Evolutionary conservation across 139 green algal species (phyloP), one percentile per base, ranked within the genome.

Genomic region (Tetratostichococcus sp.): DNA sequence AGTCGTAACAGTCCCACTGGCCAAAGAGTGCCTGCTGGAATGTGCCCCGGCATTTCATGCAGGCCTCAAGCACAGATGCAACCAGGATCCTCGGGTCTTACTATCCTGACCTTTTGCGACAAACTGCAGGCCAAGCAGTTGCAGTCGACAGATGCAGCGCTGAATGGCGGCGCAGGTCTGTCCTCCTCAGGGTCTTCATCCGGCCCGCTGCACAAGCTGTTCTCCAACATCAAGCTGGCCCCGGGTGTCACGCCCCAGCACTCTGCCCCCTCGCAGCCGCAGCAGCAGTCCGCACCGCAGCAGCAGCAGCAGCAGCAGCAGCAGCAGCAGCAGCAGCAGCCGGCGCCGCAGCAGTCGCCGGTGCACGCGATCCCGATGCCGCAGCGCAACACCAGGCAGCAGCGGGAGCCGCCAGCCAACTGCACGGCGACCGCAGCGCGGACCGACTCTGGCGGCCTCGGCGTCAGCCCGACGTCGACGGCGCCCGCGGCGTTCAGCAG

Each of bases 141-240:
- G 62, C 69, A 62, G 50, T 62, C 50, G 17, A 62, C 50, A 31
- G 62, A 62, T 25, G 70, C 59, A 23, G 69, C 57, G 5, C 4
- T 30, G 58, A 21, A 30, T 35, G 17, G 25, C 4, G 79, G 42
- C 11, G 66, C 30, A 35, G 79, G 35, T n/a, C n/a, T n/a, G n/a
- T n/a, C n/a, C n/a, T n/a, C n/a, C 39, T 6, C 39, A 21, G 39
- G 39, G 8, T 6, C 8, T 6, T 50, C 39, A 6, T 21, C 6
- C 11, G 39, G 39, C 39, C 39, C 39, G 8, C 39, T 50, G 33
- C 80, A 88, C 8, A 71, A 77, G 32, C 72, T 76, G 1, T 90
- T 90, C 71, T 88, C 77, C 76, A 83, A 90, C 71, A 75, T 88
- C 30, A 35, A 74, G 71, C 75, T 86, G 39, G 81, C 81, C 14